Base-by-base conservation (phyloP, 1,139 yeast species). In the Saccharomyces hybrid region DNA sequence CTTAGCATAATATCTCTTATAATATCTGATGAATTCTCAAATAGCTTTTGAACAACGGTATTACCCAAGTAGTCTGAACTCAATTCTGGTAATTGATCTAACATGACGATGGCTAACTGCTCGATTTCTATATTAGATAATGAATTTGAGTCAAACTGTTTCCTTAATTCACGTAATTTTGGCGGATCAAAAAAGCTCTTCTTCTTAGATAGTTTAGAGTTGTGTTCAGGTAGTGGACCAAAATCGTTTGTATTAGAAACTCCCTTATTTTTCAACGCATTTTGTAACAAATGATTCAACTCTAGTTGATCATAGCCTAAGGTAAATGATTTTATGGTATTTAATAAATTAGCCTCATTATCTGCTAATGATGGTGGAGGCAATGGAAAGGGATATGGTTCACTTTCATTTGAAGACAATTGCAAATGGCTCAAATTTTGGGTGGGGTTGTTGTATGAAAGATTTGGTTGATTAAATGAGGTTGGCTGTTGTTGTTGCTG, bases 41-140 rank as follows among this genome's bases (percentile, higher is more conserved):
- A 90, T 41, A 91, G 71, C 68, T 89, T 90, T 70, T 91, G 98
- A 20, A 91, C 95, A 52, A 91, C 87, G 0, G 98, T 91, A 68
- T 91, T 91, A 25, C 98, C 98, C 58, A 91, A 76, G 66, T 91
- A 90, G 69, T 91, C 98, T 59, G 90, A 83, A 30, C 96, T 83
- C 54, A 91, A 77, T 66, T 88, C 95, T 1, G 97, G 96, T 58
- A 91, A 77, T 70, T 91, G 97, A 59, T 82, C 86, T 61, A 87
- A 74, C 89, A 91, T 87, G 9, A 89, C 87, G 50, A 88, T 68
- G 16, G 95, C 88, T 52, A 88, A 74, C 59, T 83, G 90, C 66
- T 90, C 97, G 52, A 88, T 77, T 59, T 88, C 95, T 25, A 75
- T 69, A 44, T 70, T 73, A 1, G 67, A 52, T 54, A 72, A 59